Evolutionary conservation across 2,329 filamentous ascomycete genomes (phyloP), one percentile per base, ranked within the genome.

Genomic region (Penicillium sp.): DNA sequence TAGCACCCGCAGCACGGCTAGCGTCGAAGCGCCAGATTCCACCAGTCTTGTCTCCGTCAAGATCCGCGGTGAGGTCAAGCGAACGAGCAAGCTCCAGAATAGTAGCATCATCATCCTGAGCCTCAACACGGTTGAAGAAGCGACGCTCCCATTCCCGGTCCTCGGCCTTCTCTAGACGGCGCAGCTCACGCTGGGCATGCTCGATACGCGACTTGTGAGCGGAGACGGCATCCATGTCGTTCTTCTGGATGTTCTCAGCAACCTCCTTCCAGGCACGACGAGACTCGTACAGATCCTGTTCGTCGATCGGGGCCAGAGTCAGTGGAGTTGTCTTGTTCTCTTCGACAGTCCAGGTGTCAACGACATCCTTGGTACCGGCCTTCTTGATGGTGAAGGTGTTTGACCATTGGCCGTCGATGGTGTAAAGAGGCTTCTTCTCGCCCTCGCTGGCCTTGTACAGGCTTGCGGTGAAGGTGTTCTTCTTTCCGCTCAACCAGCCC

Each of bases 401-500:
- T 57, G 87, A 96, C 95, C 95, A 99, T 73, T 96, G 91, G 25
- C 95, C 95, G 29, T 92, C 88, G 39, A 89, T 83, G n/a, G 87
- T 91, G 81, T 93, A 83, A 10, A 97, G 49, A 88, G 80, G 59
- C 86, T 83, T 52, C 90, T 88, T 79, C 63, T 81, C 75, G 88
- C 91, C 76, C 78, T 86, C 76, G 61, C 81, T 84, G 60, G 78
- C 86, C 77, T 75, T 90, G 77, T 89, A 92, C 56, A 98, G 74
- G 25, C 81, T 82, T 14, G 92, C 93, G 13, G 81, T 86, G 73
- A 98, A 92, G 55, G 84, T 90, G 79, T 98, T 98, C 81, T 96
- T 97, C 83, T 96, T 96, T 64, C 93, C 95, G 46, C 89, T 92
- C 10, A 99, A 77, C 93, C 93, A 99, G 57, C 93, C 93, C 73